A percentile compares a stretch with the other conserved stretches of the same genome.
phyloP scores from a whole-genome alignment of 139 green algal species.

The Volvox reticuliferus region DNA sequence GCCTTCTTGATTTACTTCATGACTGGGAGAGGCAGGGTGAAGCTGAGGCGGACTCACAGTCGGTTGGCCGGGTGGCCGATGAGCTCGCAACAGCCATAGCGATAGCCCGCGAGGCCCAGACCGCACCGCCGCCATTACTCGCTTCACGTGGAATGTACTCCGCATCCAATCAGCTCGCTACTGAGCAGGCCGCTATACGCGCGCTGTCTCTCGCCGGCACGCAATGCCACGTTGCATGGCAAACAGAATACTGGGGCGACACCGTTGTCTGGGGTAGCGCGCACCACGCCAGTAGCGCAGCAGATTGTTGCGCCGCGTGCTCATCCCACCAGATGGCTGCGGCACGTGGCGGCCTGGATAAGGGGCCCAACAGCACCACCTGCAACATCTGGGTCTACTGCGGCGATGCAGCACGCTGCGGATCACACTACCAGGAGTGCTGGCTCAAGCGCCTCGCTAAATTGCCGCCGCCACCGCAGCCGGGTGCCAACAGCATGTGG shows the following conservation, averaged over 20 bases:
- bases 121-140: background rate
- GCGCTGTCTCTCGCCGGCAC: background rate
- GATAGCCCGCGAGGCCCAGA: background rate
- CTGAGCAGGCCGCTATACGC: background rate
- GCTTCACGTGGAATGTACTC: background rate
- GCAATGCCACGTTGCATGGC: background rate
- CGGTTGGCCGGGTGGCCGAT: background rate
- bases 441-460: constrained; percentile 56
- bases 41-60: background rate
- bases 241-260: constrained; percentile 25
- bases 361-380: constrained; percentile 26
- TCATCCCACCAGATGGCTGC: constrained; percentile 13
- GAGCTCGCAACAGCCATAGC: constrained; percentile 18
- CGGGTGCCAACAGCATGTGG: background rate
- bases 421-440: constrained; percentile 8
- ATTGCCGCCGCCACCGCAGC: constrained; percentile 51
- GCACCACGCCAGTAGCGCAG: constrained; percentile 40
- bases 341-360: constrained; percentile 7
- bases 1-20: background rate
- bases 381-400: constrained; percentile 42
- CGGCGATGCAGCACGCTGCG: constrained; percentile 23
- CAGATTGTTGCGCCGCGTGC: constrained; percentile 58
- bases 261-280: constrained; percentile 43
- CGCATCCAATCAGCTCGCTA: background rate
- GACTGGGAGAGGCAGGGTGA: background rate